These are phyloP conservation scores for Rutstroemia sp. DNA, from an alignment of 2,329 filamentous ascomycete genomes.

Conservation along the genomic window DNA sequence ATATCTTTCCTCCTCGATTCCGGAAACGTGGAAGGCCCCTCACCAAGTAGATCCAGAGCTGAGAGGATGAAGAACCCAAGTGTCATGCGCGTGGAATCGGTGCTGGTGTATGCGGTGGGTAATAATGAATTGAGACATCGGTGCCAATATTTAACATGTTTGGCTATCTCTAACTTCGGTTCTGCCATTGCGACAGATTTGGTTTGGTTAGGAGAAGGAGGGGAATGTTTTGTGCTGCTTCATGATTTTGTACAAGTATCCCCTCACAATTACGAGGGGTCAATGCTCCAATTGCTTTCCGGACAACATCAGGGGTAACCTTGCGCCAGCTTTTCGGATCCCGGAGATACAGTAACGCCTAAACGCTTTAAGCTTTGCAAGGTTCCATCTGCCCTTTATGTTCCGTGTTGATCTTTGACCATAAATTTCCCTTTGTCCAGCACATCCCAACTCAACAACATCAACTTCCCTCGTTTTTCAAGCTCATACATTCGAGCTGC, in stretches of 20 bases:
- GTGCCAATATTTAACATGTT: slow-evolving; percentile 87
- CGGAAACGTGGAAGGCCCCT: slow-evolving; percentile 46
- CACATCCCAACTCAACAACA: not conserved
- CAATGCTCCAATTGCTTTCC: not conserved
- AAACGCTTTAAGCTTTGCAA: slow-evolving; percentile 3
- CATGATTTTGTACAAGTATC: not conserved
- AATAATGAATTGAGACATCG: slow-evolving; percentile 77
- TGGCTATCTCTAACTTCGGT: slow-evolving; percentile 46
- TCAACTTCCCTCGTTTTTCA: not conserved
- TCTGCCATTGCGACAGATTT: slow-evolving; percentile 18
- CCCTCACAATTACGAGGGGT: not conserved
- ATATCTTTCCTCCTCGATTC: slow-evolving; percentile 40
- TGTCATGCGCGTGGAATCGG: slow-evolving; percentile 84
- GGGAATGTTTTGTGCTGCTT: not conserved
- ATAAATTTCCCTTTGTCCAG: not conserved
- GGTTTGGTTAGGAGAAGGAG: not conserved
- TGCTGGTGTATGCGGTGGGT: slow-evolving; percentile 75
- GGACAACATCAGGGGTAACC: not conserved
- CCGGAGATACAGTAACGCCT: slow-evolving; percentile 6
- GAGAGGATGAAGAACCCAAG: slow-evolving; percentile 85
- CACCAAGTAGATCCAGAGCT: slow-evolving; percentile 72
- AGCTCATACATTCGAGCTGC: not conserved
- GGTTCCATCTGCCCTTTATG: not conserved
- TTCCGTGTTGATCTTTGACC: not conserved
- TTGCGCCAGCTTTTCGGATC: not conserved